Conservation (phyloP, 2,329 filamentous ascomycete species). For the Neonectria neomacrospora region DNA sequence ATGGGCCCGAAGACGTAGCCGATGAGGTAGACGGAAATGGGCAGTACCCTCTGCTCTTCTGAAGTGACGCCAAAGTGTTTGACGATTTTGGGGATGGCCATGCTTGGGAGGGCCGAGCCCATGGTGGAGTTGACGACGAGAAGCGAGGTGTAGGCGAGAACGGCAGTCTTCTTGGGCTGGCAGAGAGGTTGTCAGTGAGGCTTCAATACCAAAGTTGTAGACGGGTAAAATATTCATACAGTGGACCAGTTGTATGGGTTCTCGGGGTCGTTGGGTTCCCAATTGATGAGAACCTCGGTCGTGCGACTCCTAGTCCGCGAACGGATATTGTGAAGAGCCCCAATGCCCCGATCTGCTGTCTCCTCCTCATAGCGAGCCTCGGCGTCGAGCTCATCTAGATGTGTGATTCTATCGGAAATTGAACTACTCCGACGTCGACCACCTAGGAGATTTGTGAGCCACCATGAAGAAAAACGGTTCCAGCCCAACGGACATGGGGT, state of each 20-base stretch:
- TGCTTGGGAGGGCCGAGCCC: constrained; percentile 71
- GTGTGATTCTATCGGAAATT: constrained; percentile 39
- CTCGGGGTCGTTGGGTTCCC: constrained; percentile 60
- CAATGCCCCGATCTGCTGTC: constrained; percentile 50
- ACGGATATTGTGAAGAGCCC: constrained; percentile 49
- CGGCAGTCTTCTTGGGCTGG: constrained; percentile 64
- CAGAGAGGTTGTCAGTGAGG: background rate
- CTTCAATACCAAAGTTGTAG: background rate
- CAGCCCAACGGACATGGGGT: background rate
- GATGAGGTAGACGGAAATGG: constrained; percentile 71
- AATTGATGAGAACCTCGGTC: constrained; percentile 54
- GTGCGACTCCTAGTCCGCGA: constrained; percentile 49
- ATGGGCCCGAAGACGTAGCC: constrained; percentile 72
- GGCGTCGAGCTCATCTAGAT: constrained; percentile 54
- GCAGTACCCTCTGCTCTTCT: constrained; percentile 59
- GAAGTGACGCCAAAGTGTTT: constrained; percentile 66
- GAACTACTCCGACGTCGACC: constrained; percentile 42
- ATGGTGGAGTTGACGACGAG: constrained; percentile 76
- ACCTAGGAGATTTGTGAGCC: constrained; percentile 36
- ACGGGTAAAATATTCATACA: constrained; percentile 39
- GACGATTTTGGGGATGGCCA: constrained; percentile 68
- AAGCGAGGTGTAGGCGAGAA: constrained; percentile 66
- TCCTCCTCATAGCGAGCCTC: constrained; percentile 55
- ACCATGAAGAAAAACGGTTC: constrained; percentile 1
- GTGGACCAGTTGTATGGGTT: constrained; percentile 65